Conservation (phyloP, 257 asterid genomes). For the Verbascum thapsus region DNA sequence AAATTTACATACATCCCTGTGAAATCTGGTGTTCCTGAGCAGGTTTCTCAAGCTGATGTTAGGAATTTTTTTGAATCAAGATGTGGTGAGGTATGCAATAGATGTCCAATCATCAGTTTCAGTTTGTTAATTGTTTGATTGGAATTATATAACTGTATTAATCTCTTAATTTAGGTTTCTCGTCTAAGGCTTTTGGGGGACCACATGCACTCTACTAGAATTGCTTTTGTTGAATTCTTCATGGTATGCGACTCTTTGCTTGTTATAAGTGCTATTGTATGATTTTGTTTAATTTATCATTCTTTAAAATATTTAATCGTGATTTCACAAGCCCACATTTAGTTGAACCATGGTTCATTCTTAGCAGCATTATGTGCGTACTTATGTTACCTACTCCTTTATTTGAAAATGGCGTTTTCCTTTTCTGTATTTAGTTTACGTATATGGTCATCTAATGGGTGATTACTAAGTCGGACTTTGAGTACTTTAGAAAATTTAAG, state of each 20-base stretch:
- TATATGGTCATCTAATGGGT: no score
- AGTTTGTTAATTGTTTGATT: slow-evolving; percentile 12
- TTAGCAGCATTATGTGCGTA: not conserved
- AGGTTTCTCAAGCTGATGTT: slow-evolving; percentile 86
- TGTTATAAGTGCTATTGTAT: not conserved
- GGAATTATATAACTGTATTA: slow-evolving; percentile 16
- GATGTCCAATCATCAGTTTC: slow-evolving; percentile 2
- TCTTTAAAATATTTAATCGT: not conserved
- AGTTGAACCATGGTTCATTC: slow-evolving; percentile 3
- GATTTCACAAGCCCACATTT: not conserved
- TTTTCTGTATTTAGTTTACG: no score
- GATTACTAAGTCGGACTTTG: no score
- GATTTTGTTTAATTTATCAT: not conserved
- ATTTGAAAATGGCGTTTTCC: no score
- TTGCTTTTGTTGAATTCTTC: slow-evolving; percentile 86
- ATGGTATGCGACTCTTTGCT: slow-evolving; percentile 50
- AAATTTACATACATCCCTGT: slow-evolving; percentile 3
- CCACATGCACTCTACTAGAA: slow-evolving; percentile 84
- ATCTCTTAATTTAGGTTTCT: slow-evolving; percentile 66
- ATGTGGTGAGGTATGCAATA: slow-evolving; percentile 79
- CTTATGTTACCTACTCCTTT: not conserved
- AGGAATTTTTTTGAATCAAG: slow-evolving; percentile 82
- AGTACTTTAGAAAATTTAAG: not conserved
- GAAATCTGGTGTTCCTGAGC: slow-evolving; percentile 20
- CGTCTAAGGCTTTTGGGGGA: slow-evolving; percentile 96